Base-by-base conservation (phyloP, 1,284 basidiomycete genomes). In the Porogramme epimiltina region DNA sequence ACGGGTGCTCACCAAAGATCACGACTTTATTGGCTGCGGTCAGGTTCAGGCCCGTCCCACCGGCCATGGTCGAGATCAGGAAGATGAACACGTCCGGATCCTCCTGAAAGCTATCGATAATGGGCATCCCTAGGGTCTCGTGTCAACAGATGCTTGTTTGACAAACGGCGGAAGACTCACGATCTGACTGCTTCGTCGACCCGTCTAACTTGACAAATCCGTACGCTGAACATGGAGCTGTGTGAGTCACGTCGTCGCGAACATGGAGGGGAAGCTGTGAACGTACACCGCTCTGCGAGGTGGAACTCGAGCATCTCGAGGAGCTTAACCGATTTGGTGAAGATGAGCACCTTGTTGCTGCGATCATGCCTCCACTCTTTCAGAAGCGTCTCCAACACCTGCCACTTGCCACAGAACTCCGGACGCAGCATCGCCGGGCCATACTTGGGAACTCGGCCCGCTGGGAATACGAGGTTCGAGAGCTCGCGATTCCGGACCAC, bases 261-360 rank as follows among this genome's bases (percentile, higher is more conserved):
- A n/a, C n/a, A n/a, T n/a, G n/a, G n/a, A n/a, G n/a, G n/a, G n/a
- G n/a, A n/a, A n/a, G n/a, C n/a, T n/a, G n/a, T n/a, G n/a, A n/a
- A 24, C 72, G 45, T 47, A 87, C 87, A 71, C 60, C 75, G 71
- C 6, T 71, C 71, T 19, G 75, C 74, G 16, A 95, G 74, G 64
- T 90, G 85, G 59, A 80, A 85, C 46, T 88, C 82, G 31, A 95
- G 70, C 78, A 92, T 90, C 10, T 88, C 84, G 19, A 95, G 73
- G 16, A 95, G 71, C 64, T 91, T 92, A 52, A 91, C 83, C 1
- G 89, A 89, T 66, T 91, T 91, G 2, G 91, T 93, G 69, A 95
- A 95, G 47, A 94, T 84, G 22, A 94, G 73, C 22, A 93, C 86
- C 64, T 92, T 93, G 68, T 89, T 94, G 13, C 9, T 9, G 9